Base-by-base conservation (phyloP, 495 filamentous ascomycete genomes). In the Aspergillus leporis region DNA sequence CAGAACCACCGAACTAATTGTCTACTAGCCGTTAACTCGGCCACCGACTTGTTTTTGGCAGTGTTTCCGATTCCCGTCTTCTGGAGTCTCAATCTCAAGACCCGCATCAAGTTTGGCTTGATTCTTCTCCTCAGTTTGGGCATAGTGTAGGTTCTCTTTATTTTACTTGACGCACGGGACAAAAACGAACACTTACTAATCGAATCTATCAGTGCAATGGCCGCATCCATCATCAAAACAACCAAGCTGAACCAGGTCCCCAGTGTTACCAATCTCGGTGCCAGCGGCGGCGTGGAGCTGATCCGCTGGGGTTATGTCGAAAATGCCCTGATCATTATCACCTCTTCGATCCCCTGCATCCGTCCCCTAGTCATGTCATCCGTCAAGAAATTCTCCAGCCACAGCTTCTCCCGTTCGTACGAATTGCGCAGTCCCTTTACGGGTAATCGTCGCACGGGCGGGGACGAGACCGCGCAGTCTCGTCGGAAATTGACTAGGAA, bases 221-320 rank as follows among this genome's bases (percentile, higher is more conserved):
- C 69, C 25, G 74, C 76, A 14, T 78, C 74, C n/a, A 74, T 77
- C 41, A 63, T 78, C 61, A 77, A 78, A 43, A 78, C 76, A 6
- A 70, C 73, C 22, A 74, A 75, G 38, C 70, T 73, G 45, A 53
- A 64, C 58, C 50, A 71, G 18, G 56, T 78, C 10, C 72, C 70
- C 23, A 65, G 70, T 40, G 54, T 73, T 47, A 73, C 70, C 0
- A 69, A 74, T 46, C 65, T 71, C 14, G 70, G 70, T 18, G 53
- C 69, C 1, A 32, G 10, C 0, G 70, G 70, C 32, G 67, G 62
- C 18, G 51, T 72, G 41, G 64, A 70, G 51, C 56, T 75, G 0
- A 73, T 75, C 57, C 67, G 67, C 40, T 75, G 72, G 70, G 69
- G 66, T 14, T 75, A 67, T 36, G 59, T 68, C 30, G 70, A 75